Conservation (phyloP, 2,329 filamentous ascomycete genomes). For the Trichocomaceae sp. region DNA sequence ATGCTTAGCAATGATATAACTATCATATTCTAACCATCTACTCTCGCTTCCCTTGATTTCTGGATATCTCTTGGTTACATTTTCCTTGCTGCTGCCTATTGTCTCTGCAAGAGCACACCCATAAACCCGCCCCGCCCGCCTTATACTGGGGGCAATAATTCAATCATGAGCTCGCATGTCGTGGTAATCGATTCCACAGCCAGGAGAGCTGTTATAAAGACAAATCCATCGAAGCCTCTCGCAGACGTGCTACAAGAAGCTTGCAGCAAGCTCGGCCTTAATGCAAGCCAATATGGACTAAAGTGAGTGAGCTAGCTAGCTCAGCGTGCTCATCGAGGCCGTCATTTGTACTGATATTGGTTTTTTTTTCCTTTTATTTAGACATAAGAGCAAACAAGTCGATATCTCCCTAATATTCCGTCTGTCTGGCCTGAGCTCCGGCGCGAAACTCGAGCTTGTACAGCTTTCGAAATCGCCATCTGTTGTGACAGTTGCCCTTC, state of each 20-base stretch:
- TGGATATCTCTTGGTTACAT: conserved; percentile 3
- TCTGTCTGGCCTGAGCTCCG: conserved; percentile 71
- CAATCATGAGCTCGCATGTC: conserved; percentile 74
- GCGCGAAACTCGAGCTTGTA: conserved; percentile 88
- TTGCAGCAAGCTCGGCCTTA: conserved; percentile 70
- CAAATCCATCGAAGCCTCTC: conserved; percentile 71
- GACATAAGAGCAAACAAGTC: conserved; percentile 75
- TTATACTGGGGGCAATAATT: conserved; percentile 14
- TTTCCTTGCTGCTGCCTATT: neutral
- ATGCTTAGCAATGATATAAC: conserved; percentile 12
- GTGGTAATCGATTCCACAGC: conserved; percentile 77
- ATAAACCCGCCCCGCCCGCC: conserved; percentile 20
- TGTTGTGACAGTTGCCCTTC: conserved; percentile 80
- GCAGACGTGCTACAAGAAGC: conserved; percentile 83
- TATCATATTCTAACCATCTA: neutral
- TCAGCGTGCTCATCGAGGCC: neutral
- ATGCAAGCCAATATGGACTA: conserved; percentile 67
- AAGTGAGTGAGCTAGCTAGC: conserved; percentile 55
- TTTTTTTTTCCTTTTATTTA: conserved; percentile 37
- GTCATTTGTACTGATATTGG: conserved; percentile 13
- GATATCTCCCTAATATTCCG: conserved; percentile 81
- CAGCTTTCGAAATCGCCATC: conserved; percentile 78
- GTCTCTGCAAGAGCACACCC: neutral
- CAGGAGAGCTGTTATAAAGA: conserved; percentile 73
- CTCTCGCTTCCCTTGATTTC: neutral